These are phyloP conservation scores for Ceratobasidium sp. DNA, from an alignment of 1,284 basidiomycete genomes.

Conservation along the genomic window DNA sequence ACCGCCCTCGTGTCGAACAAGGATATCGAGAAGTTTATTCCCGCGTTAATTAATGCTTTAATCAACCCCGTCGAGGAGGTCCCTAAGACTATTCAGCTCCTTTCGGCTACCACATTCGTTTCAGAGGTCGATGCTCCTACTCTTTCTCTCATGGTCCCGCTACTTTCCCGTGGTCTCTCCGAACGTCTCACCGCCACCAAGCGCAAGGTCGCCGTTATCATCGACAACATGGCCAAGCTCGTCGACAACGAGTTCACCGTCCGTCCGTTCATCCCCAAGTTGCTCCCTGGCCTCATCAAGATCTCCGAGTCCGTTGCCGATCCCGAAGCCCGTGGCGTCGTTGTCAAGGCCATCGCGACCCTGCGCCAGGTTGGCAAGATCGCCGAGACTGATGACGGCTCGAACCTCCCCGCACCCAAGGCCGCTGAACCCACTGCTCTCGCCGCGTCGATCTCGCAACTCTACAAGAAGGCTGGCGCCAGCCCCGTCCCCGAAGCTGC, in stretches of 20 bases:
- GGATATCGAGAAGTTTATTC: conserved; percentile 98
- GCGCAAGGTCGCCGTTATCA: conserved; percentile 96
- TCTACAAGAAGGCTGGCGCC: conserved; percentile 87
- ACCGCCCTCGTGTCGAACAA: conserved; percentile 98
- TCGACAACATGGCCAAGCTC: conserved; percentile 99
- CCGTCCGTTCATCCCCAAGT: conserved; percentile 95
- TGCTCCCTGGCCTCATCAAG: conserved; percentile 95
- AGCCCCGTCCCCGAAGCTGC: conserved; percentile 67
- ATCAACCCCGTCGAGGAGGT: conserved; percentile 99
- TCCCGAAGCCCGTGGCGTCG: conserved; percentile 93
- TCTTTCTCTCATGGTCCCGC: conserved; percentile 98
- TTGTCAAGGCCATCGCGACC: conserved; percentile 90
- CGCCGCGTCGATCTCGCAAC: conserved; percentile 72
- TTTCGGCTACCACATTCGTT: conserved; percentile 99
- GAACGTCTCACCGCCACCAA: conserved; percentile 97
- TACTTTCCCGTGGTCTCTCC: conserved; percentile 93
- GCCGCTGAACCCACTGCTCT: conserved; percentile 77
- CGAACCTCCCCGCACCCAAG: conserved; percentile 88
- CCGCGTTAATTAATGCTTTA: conserved; percentile 95
- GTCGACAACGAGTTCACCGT: conserved; percentile 96
- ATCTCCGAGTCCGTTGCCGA: conserved; percentile 92
- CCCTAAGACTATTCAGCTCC: conserved; percentile 93
- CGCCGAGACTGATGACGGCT: conserved; percentile 83
- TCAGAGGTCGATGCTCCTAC: conserved; percentile 99
- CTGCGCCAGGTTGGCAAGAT: conserved; percentile 94